phyloP scores from a whole-genome alignment of 345 rosid genomes.

The Arabis hirsuta region DNA sequence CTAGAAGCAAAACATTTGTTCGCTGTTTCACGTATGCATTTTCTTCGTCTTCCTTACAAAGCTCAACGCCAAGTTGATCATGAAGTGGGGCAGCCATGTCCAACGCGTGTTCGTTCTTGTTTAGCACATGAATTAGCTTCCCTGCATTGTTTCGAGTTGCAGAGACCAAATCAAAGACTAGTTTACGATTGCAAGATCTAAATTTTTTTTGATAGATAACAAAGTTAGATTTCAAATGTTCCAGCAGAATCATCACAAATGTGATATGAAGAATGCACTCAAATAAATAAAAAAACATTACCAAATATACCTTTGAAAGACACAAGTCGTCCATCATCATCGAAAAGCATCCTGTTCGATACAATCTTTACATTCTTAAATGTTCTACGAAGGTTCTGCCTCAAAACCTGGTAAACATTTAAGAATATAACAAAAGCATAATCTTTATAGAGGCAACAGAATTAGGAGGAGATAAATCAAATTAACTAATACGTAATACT shows the following conservation, averaged over 20 bases:
- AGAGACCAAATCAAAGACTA: neutral
- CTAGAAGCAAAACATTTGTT: constrained; percentile 83
- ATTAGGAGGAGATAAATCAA: neutral
- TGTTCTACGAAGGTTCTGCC: constrained; percentile 77
- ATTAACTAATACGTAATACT: neutral
- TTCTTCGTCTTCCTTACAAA: constrained; percentile 44
- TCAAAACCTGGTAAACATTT: constrained; percentile 61
- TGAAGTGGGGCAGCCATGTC: constrained; percentile 91
- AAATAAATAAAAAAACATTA: neutral
- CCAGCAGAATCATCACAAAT: neutral
- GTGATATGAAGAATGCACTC: neutral
- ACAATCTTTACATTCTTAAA: constrained; percentile 78
- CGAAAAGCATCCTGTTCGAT: constrained; percentile 79
- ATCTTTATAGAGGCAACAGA: constrained; percentile 3
- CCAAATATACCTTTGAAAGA: constrained; percentile 75
- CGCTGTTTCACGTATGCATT: constrained; percentile 59
- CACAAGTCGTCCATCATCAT: constrained; percentile 58
- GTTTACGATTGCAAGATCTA: constrained; percentile 8
- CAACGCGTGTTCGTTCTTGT: constrained; percentile 89
- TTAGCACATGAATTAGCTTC: constrained; percentile 78
- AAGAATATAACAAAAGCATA: constrained; percentile 9
- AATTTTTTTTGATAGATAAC: neutral
- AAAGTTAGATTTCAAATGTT: neutral
- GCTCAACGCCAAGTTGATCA: constrained; percentile 54
- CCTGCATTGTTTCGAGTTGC: constrained; percentile 47